Conservation (phyloP, 2,329 filamentous ascomycete genomes). For the Fusarium nelsonii region DNA sequence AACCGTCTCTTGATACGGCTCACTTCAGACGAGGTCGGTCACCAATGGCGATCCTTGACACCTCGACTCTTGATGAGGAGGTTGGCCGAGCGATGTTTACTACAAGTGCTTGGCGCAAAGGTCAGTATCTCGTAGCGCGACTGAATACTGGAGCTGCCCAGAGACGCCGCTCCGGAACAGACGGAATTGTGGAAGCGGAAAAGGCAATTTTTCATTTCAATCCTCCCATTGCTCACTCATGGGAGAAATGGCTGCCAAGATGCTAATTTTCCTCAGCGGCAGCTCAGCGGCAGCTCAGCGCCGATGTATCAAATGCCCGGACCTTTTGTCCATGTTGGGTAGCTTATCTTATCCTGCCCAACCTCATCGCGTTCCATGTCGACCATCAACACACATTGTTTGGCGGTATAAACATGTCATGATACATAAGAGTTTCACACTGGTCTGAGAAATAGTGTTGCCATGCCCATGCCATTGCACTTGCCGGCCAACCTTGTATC, state of each 20-base stretch:
- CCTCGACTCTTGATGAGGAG: background rate
- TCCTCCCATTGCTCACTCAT: conserved; percentile 16
- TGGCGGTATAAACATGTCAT: conserved; percentile 17
- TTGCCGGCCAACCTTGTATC: background rate
- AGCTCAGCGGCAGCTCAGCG: conserved; percentile 24
- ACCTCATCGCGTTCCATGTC: background rate
- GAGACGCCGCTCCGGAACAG: conserved; percentile 33
- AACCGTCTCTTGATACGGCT: conserved; percentile 5
- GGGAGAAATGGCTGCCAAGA: conserved; percentile 33
- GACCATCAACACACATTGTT: conserved; percentile 2
- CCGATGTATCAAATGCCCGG: conserved; percentile 38
- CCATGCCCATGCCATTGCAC: background rate
- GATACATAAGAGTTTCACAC: conserved; percentile 21
- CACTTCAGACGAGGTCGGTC: background rate
- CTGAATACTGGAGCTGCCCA: conserved; percentile 17
- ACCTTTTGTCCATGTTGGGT: conserved; percentile 39
- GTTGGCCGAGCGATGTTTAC: conserved; percentile 29
- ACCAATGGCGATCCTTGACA: conserved; percentile 2
- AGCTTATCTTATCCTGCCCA: conserved; percentile 21
- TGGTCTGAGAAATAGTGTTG: background rate
- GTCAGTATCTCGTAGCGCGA: conserved; percentile 25
- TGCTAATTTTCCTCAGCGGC: conserved; percentile 30
- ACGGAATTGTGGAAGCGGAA: conserved; percentile 32
- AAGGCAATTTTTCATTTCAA: conserved; percentile 16
- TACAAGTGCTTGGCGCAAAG: conserved; percentile 28